These are phyloP conservation scores for Nicotiana sylvestris DNA, from an alignment of 257 asterid genomes.

Conservation along the genomic window DNA sequence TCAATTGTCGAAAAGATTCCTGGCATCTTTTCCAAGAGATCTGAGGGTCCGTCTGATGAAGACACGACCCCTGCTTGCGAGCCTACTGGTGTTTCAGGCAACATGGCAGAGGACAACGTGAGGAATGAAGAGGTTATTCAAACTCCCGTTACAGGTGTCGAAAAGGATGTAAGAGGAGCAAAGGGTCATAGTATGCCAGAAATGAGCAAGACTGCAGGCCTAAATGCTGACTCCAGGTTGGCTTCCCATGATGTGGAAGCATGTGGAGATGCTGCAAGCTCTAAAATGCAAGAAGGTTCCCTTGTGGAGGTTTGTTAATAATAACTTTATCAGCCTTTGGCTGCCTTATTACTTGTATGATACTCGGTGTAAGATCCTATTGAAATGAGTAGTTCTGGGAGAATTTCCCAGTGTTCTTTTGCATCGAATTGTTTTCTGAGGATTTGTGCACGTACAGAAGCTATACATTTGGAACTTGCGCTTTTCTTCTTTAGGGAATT, in stretches of 20 bases:
- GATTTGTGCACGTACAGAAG: not conserved
- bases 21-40: slow-evolving; percentile 26
- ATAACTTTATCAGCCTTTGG: not conserved
- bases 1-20: slow-evolving; percentile 30
- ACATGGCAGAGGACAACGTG: slow-evolving; percentile 27
- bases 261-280: slow-evolving; percentile 19
- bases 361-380: not conserved
- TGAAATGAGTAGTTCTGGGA: not conserved
- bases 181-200: slow-evolving; percentile 36
- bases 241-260: slow-evolving; percentile 17
- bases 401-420: not conserved
- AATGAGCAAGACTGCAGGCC: slow-evolving; percentile 24
- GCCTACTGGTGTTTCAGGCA: slow-evolving; percentile 18
- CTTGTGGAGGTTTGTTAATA: slow-evolving; percentile 68
- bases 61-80: slow-evolving; percentile 29
- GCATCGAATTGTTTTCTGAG: not conserved
- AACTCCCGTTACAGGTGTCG: slow-evolving; percentile 31
- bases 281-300: slow-evolving; percentile 59
- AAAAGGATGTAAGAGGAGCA: slow-evolving; percentile 31
- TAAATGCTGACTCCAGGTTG: slow-evolving; percentile 34
- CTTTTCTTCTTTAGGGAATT: not conserved
- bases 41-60: slow-evolving; percentile 32
- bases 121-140: slow-evolving; percentile 24
- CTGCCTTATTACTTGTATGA: not conserved
- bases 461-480: not conserved